These are phyloP conservation scores for Parasitella parasitica DNA, from an alignment of 371 early-diverging fungal species.

Conservation along the genomic window DNA sequence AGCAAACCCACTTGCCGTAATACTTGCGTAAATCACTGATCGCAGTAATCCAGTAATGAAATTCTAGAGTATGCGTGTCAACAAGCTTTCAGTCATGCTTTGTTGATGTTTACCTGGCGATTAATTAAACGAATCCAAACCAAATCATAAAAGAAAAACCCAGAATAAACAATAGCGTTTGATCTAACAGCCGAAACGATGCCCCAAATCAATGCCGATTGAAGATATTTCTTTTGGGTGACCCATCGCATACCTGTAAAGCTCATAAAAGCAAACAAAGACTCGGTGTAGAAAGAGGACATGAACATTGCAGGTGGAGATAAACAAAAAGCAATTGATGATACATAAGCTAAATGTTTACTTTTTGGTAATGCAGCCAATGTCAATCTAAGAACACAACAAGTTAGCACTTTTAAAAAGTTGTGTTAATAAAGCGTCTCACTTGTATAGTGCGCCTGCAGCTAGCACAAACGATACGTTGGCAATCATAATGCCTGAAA, in stretches of 20 bases:
- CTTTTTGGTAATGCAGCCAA: slow-evolving; percentile 50
- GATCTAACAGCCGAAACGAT: slow-evolving; percentile 69
- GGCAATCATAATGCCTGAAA: slow-evolving; percentile 71
- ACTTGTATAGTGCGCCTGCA: slow-evolving; percentile 72
- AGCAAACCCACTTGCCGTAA: slow-evolving; percentile 58
- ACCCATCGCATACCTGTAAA: slow-evolving; percentile 77
- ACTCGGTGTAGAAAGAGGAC: slow-evolving; percentile 89
- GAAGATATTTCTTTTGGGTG: slow-evolving; percentile 36
- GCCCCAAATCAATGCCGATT: slow-evolving; percentile 55
- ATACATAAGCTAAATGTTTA: slow-evolving; percentile 54
- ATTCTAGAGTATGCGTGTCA: not conserved
- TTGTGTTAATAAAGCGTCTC: not conserved
- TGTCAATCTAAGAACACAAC: slow-evolving; percentile 41
- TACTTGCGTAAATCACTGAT: slow-evolving; percentile 37
- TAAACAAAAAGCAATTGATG: slow-evolving; percentile 72
- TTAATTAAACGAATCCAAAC: slow-evolving; percentile 10
- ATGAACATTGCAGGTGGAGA: slow-evolving; percentile 85
- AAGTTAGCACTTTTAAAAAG: no score
- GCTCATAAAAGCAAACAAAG: slow-evolving; percentile 76
- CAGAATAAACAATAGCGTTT: slow-evolving; percentile 80
- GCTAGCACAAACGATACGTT: slow-evolving; percentile 80
- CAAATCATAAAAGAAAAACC: slow-evolving; percentile 77
- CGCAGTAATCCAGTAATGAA: slow-evolving; percentile 30
- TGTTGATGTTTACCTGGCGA: slow-evolving; percentile 7
- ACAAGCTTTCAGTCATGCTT: no score